phyloP scores from a whole-genome alignment of 2,329 filamentous ascomycete species.

The Zymoseptoria brevis region DNA sequence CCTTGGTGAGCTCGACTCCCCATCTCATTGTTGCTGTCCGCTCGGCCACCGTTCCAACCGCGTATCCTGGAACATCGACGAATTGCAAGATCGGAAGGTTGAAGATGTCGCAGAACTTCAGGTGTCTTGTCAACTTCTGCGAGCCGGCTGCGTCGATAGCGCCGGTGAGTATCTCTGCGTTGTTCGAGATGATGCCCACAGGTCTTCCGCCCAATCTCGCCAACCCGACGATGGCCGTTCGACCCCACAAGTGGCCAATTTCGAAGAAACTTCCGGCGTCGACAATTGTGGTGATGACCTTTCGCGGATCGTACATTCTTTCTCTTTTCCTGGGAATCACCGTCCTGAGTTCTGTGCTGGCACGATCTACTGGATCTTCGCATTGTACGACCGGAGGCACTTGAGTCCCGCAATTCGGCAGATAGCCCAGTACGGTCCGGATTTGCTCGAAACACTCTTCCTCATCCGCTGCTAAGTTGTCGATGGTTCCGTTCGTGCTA shows the following conservation, averaged over 20 bases:
- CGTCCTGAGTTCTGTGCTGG: constrained; percentile 43
- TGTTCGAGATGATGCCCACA: constrained; percentile 52
- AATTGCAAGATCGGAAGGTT: constrained; percentile 58
- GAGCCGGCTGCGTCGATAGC: constrained; percentile 54
- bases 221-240: constrained; percentile 53
- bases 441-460: constrained; percentile 56
- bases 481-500: constrained; percentile 56
- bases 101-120: constrained; percentile 59
- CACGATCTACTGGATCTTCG: constrained; percentile 44
- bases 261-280: constrained; percentile 54
- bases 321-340: constrained; percentile 52
- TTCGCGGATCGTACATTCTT: constrained; percentile 53
- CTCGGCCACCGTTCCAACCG: constrained; percentile 56
- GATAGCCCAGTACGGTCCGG: constrained; percentile 47
- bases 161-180: constrained; percentile 55
- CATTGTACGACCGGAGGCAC: constrained; percentile 41
- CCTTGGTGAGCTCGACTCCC: constrained; percentile 52
- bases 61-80: constrained; percentile 55
- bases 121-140: constrained; percentile 52
- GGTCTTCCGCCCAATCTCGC: constrained; percentile 50
- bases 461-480: constrained; percentile 55
- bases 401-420: constrained; percentile 51
- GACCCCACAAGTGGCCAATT: constrained; percentile 56
- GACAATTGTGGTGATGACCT: constrained; percentile 50
- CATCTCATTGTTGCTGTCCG: constrained; percentile 57